Percentiles rank a stretch among this genome's conserved stretches.
phyloP scores from a whole-genome alignment of 106 monocot genomes.

The Amphibolis antarctica region DNA sequence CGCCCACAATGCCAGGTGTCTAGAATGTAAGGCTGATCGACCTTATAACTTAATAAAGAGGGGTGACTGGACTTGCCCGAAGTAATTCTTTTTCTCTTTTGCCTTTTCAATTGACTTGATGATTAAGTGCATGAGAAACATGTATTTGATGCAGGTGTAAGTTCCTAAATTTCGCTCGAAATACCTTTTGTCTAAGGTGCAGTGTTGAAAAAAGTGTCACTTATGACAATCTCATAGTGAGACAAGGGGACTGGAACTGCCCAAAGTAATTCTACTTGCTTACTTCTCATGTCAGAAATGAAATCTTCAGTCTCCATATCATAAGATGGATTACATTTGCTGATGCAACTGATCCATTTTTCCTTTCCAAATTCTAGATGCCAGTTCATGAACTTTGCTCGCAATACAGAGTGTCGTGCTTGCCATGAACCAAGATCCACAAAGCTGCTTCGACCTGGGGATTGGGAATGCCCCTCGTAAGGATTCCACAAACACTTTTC shows the following conservation, averaged over 20 bases:
- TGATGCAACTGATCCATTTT: background rate
- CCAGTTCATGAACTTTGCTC: conserved; percentile 16
- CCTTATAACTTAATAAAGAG: conserved; percentile 28
- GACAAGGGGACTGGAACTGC: conserved; percentile 72
- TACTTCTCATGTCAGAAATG: background rate
- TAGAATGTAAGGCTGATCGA: conserved; percentile 55
- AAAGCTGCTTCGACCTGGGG: conserved; percentile 2
- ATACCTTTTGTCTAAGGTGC: conserved; percentile 48
- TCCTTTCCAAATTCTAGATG: conserved; percentile 2
- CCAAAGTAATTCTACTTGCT: conserved; percentile 23
- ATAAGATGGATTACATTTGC: too few relatives aligned
- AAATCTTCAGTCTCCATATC: background rate
- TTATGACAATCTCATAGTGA: conserved; percentile 29
- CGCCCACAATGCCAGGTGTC: conserved; percentile 4
- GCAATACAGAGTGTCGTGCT: conserved; percentile 1
- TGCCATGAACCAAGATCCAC: conserved; percentile 1
- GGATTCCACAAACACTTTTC: background rate
- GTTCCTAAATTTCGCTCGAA: conserved; percentile 68
- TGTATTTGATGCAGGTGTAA: conserved; percentile 40
- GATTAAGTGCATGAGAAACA: background rate
- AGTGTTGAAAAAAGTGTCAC: conserved; percentile 36
- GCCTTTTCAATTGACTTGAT: background rate
- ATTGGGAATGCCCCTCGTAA: conserved; percentile 18
- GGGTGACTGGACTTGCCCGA: conserved; percentile 78
- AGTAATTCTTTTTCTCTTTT: conserved; percentile 23